Evolutionary conservation across 2,329 filamentous ascomycete species (phyloP).

Genomic region (Lomentospora prolificans): DNA sequence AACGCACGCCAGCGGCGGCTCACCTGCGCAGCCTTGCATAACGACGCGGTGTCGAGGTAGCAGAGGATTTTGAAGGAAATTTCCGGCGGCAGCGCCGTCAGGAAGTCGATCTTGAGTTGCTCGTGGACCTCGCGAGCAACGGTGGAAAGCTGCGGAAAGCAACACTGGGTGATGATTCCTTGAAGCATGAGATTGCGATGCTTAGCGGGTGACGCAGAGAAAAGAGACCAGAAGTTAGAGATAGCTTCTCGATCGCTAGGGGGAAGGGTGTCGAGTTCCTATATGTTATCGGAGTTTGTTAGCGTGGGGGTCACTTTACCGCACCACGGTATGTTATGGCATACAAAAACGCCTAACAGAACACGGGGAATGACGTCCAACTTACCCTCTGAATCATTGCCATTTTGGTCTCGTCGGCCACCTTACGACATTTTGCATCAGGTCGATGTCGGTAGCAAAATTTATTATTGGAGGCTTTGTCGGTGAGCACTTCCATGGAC

Average conservation of each 20-base stretch:
- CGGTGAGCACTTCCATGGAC: slow-evolving; percentile 25
- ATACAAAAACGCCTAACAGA: neutral
- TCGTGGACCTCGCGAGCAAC: slow-evolving; percentile 86
- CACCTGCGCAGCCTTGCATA: slow-evolving; percentile 94
- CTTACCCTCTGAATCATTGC: slow-evolving; percentile 79
- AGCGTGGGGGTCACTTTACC: slow-evolving; percentile 4
- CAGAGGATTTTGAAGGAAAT: slow-evolving; percentile 89
- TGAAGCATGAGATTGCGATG: slow-evolving; percentile 95
- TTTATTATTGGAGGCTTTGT: slow-evolving; percentile 64
- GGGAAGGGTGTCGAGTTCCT: slow-evolving; percentile 76
- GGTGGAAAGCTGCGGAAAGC: slow-evolving; percentile 91
- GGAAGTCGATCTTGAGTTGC: slow-evolving; percentile 94
- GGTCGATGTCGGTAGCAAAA: slow-evolving; percentile 94
- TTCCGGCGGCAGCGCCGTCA: slow-evolving; percentile 79
- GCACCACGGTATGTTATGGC: neutral
- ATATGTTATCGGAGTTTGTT: slow-evolving; percentile 1
- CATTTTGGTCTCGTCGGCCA: slow-evolving; percentile 94
- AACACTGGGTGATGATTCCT: slow-evolving; percentile 91
- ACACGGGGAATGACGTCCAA: slow-evolving; percentile 12
- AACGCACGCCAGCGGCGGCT: slow-evolving; percentile 78
- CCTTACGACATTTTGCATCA: slow-evolving; percentile 84
- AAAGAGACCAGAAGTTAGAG: slow-evolving; percentile 94
- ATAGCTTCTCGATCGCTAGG: slow-evolving; percentile 88
- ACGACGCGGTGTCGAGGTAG: slow-evolving; percentile 83
- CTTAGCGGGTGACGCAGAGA: slow-evolving; percentile 88